Base-by-base conservation (phyloP, 2,329 filamentous ascomycete species). In the Gnomoniopsis smithogilvyi region DNA sequence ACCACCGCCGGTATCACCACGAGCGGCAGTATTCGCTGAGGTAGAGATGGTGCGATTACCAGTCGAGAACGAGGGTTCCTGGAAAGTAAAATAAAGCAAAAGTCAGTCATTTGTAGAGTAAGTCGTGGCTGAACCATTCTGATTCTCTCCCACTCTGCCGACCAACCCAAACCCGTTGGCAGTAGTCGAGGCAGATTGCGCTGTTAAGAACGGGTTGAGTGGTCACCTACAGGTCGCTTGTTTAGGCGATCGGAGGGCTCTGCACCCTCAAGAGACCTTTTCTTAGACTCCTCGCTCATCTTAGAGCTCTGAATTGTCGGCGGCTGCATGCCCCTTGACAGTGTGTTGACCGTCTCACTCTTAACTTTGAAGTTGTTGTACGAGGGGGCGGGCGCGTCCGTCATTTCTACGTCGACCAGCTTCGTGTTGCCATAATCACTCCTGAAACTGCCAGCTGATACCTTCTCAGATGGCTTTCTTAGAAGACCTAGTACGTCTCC, bases 401-500 rank as follows among this genome's bases (percentile, higher is more conserved):
- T 51, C 68, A 69, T 71, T 17, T 64, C 63, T 24, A 66, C 63
- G 48, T 70, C 68, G 19, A 41, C 43, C n/a, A 46, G 36, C 47
- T 54, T 62, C 19, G 15, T 46, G n/a, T 34, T 24, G 21, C 15
- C 51, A n/a, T 19, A 41, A 22, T 36, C 51, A 24, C 61, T 57
- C 51, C 43, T 52, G 43, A 61, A 67, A 33, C 62, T 64, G 21
- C 67, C 65, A 34, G 66, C 59, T 14, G 69, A 63, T 17, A 76
- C 68, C 63, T 69, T 73, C 3, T 64, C 70, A 1, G 78, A 73
- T 1, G 79, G 76, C 56, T 69, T 77, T 33, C 75, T 73, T 33
- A 86, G 76, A 70, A 82, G 72, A 19, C 72, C 70, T 54, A 84
- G 56, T 51, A 86, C 74, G 59, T 85, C 76, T 6, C 83, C 93